These are phyloP conservation scores for Phlegmacium glaucopus DNA, from an alignment of 768 basidiomycete genomes.

Conservation along the genomic window DNA sequence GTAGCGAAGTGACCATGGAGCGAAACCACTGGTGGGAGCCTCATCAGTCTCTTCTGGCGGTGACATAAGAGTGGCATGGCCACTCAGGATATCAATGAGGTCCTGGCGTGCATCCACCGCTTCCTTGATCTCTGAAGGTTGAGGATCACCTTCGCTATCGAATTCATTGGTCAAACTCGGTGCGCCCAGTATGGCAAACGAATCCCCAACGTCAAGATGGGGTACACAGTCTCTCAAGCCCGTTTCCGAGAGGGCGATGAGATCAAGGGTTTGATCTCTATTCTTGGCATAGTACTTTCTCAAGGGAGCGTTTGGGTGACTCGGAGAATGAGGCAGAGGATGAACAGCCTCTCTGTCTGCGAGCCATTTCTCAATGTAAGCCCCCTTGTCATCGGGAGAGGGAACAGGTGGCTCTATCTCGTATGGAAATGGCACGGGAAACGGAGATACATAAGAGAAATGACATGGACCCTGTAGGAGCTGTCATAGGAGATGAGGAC, in stretches of 20 bases:
- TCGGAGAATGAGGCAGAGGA: conserved; percentile 13
- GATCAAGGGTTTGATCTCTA: conserved; percentile 49
- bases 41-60: conserved; percentile 16
- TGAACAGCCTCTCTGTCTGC: conserved; percentile 56
- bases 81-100: conserved; percentile 79
- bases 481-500: conserved; percentile 6
- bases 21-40: conserved; percentile 34
- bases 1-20: conserved; percentile 88
- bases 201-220: conserved; percentile 83
- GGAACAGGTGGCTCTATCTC: conserved; percentile 56
- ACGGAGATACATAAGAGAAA: conserved; percentile 80
- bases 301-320: conserved; percentile 30
- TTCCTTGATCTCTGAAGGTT: conserved; percentile 27
- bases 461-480: conserved; percentile 57
- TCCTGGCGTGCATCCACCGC: conserved; percentile 55
- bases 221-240: conserved; percentile 78
- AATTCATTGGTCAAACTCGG: conserved; percentile 49
- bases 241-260: conserved; percentile 71
- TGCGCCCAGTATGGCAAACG: conserved; percentile 61
- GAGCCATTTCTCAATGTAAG: conserved; percentile 78
- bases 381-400: conserved; percentile 46
- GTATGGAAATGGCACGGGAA: conserved; percentile 83
- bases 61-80: conserved; percentile 67
- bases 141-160: conserved; percentile 29
- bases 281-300: conserved; percentile 47